Base-by-base conservation (phyloP, 2,329 filamentous ascomycete genomes). In the Alternaria sp. region DNA sequence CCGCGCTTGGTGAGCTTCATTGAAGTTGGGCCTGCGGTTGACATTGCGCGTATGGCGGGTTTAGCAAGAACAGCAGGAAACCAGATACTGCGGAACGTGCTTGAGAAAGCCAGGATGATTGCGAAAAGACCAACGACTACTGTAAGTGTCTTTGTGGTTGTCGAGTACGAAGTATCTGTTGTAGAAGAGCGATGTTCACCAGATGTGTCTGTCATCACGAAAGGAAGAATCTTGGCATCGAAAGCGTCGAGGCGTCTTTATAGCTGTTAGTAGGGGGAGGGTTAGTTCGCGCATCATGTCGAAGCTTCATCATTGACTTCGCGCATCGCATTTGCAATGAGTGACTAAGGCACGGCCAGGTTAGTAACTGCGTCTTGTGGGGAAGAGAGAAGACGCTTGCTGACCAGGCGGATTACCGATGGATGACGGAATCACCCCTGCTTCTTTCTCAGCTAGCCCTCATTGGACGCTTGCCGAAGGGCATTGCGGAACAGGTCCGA, bases 1-100 rank as follows among this genome's bases (percentile, higher is more conserved):
- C 87, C 88, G 67, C 93, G 91, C 57, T 90, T 90, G 40, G 87
- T 87, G 82, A 96, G 91, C 73, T 91, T 92, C 71, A 83, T 73
- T n/a, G 70, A 58, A 3, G 71, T 51, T 10, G 75, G 59, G 5
- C 61, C 52, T 40, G 72, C 66, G n/a, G 78, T 78, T n/a, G 81
- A 76, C 79, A 83, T 83, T 65, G 77, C 72, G 67, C 79, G 78
- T 32, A 73, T 55, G 55, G 72, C 57, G 19, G 73, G 49, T 60
- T 75, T 80, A n/a, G 72, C 60, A 47, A 80, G 59, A 53, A 77
- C 58, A 47, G 75, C 78, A 19, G 80, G 67, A 7, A 83, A 40
- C 36, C 36, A 66, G 50, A 73, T 67, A 64, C 68, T 77, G 59
- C 81, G 79, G 44, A 83, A 65, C 5, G 81, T 74, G 47, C 69